A percentile compares a stretch with the other conserved stretches of the same genome.
These are phyloP conservation scores for Eruca vesicaria DNA, from an alignment of 441 rosid species.

Conservation along the genomic window DNA sequence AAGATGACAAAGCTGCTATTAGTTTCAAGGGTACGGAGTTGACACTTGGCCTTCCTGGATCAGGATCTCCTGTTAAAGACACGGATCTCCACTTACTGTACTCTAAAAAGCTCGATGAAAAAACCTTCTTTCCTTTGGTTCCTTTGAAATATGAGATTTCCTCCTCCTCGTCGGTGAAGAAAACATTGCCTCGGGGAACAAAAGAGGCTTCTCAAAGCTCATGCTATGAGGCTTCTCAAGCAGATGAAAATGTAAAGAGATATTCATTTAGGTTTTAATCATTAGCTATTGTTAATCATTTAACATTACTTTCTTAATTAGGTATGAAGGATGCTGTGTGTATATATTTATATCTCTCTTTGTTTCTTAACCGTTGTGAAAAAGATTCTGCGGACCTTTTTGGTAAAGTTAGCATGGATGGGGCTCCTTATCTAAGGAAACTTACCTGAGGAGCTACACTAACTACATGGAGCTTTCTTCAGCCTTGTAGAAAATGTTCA, in stretches of 20 bases:
- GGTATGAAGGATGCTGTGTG: conserved; percentile 57
- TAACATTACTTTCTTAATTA: too few relatives aligned
- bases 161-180: conserved; percentile 39
- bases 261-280: too few relatives aligned
- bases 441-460: conserved; percentile 54
- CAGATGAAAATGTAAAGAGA: conserved; percentile 22
- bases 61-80: conserved; percentile 65
- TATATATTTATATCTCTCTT: too few relatives aligned
- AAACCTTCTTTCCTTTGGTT: conserved; percentile 71
- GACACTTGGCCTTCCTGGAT: conserved; percentile 89
- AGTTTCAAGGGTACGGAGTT: conserved; percentile 74
- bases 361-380: conserved; percentile 58
- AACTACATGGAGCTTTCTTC: conserved; percentile 57
- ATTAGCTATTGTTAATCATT: too few relatives aligned
- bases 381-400: conserved; percentile 47
- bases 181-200: conserved; percentile 62
- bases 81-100: conserved; percentile 43
- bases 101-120: conserved; percentile 52
- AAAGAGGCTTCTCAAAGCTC: conserved; percentile 67
- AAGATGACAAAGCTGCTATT: neutral
- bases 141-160: conserved; percentile 66
- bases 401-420: conserved; percentile 73
- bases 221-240: conserved; percentile 73
- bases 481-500: conserved; percentile 69
- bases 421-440: conserved; percentile 75